Evolutionary conservation across 176 grass and related monocot genomes (phyloP).

Genomic region (Cenchrus purpureus): DNA sequence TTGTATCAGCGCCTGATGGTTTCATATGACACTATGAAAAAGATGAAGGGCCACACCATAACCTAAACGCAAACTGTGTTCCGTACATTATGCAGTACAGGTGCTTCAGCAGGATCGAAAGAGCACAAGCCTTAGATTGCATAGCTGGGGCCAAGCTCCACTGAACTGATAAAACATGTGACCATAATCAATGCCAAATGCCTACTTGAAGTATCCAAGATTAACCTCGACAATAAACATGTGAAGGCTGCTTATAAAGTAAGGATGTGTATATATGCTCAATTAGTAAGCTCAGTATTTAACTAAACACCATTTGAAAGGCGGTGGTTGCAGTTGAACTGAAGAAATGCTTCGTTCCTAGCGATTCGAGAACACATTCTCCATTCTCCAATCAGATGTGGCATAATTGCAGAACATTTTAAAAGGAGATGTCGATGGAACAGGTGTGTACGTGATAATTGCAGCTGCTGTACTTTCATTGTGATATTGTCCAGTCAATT

Average conservation of each 20-base stretch:
- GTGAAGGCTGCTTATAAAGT: neutral
- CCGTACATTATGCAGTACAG: neutral
- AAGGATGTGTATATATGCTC: neutral
- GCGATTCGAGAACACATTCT: neutral
- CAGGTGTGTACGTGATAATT: constrained; percentile 23
- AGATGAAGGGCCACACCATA: constrained; percentile 9
- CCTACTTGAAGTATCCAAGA: constrained; percentile 18
- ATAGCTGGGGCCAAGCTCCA: neutral
- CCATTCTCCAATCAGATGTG: neutral
- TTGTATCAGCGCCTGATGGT: constrained; percentile 5
- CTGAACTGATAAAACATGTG: constrained; percentile 16
- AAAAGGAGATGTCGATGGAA: constrained; percentile 29
- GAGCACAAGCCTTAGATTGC: neutral
- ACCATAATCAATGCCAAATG: constrained; percentile 20
- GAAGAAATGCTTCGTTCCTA: neutral
- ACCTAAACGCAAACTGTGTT: neutral
- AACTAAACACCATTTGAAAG: neutral
- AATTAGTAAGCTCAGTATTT: constrained; percentile 13
- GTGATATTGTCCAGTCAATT: constrained; percentile 46
- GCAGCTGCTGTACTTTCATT: constrained; percentile 16
- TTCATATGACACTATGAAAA: constrained; percentile 17
- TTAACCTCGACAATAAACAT: neutral
- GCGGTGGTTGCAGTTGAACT: neutral
- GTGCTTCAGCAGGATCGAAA: constrained; percentile 14
- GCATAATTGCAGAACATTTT: constrained; percentile 9